Conservation (phyloP, 2,329 filamentous ascomycete species). For the Pseudogymnoascus sp. region DNA sequence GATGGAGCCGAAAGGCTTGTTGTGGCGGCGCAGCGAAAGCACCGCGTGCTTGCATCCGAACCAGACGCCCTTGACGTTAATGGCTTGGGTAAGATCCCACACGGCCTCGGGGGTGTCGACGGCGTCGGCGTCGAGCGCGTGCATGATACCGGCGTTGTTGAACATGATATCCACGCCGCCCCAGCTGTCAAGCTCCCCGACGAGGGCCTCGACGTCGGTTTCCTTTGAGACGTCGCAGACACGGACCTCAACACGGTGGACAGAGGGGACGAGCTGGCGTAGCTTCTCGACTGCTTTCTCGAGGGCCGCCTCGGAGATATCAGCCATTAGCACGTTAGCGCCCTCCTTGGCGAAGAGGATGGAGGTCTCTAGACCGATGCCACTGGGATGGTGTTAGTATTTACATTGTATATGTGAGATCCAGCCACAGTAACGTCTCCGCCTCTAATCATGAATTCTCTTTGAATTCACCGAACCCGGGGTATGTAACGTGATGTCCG, state of each 20-base stretch:
- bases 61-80: conserved; percentile 76
- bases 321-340: conserved; percentile 61
- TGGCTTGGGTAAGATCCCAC: conserved; percentile 67
- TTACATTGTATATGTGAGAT: not conserved
- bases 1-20: conserved; percentile 54
- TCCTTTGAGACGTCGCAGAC: conserved; percentile 63
- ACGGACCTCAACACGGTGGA: conserved; percentile 39
- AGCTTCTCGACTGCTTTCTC: conserved; percentile 53
- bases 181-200: conserved; percentile 56
- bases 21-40: conserved; percentile 58
- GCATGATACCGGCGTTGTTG: conserved; percentile 81
- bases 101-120: conserved; percentile 63
- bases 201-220: conserved; percentile 50
- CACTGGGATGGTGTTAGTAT: conserved; percentile 34
- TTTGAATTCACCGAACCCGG: not conserved
- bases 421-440: not conserved
- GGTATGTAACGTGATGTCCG: not conserved
- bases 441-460: not conserved
- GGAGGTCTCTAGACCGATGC: conserved; percentile 66
- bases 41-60: conserved; percentile 68
- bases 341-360: conserved; percentile 66
- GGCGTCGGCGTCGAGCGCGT: conserved; percentile 54
- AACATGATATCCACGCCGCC: conserved; percentile 67
- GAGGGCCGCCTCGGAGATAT: conserved; percentile 57
- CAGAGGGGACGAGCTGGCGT: no score